Conservation (phyloP, 495 filamentous ascomycete genomes). For the Penicillium bialowiezense region DNA sequence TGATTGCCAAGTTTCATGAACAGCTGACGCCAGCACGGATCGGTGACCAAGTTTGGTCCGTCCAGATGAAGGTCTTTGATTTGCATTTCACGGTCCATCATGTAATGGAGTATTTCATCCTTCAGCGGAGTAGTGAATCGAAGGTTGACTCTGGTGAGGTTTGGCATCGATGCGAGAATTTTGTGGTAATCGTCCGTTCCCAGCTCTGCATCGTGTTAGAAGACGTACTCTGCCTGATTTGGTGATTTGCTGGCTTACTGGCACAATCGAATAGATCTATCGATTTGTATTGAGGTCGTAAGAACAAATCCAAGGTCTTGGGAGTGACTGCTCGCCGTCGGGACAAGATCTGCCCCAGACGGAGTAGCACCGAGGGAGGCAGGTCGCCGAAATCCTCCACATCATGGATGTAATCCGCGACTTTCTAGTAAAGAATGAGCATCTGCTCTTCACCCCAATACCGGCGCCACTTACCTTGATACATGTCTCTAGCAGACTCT, state of each 20-base stretch:
- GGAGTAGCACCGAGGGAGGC: constrained; percentile 62
- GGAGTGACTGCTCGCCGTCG: constrained; percentile 72
- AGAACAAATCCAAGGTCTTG: constrained; percentile 69
- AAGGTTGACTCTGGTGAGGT: constrained; percentile 64
- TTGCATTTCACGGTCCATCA: constrained; percentile 62
- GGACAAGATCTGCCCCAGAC: constrained; percentile 75
- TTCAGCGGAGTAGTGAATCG: constrained; percentile 86
- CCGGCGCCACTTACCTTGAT: constrained; percentile 51
- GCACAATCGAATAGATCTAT: constrained; percentile 80
- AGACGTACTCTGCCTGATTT: not conserved
- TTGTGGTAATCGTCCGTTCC: constrained; percentile 70
- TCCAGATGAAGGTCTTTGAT: constrained; percentile 66
- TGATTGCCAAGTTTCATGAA: constrained; percentile 58
- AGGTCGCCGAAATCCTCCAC: constrained; percentile 83
- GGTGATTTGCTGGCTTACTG: constrained; percentile 38
- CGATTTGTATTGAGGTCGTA: constrained; percentile 61
- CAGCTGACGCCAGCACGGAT: constrained; percentile 65
- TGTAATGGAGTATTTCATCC: constrained; percentile 73
- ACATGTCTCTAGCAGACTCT: constrained; percentile 72
- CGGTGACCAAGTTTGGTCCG: constrained; percentile 74
- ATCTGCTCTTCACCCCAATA: not conserved
- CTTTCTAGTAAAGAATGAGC: constrained; percentile 45
- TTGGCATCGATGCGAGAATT: constrained; percentile 73
- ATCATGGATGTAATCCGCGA: constrained; percentile 77
- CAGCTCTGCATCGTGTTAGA: constrained; percentile 50